Conservation (phyloP, 2,329 filamentous ascomycete species). For the Coleophoma cylindrospora region DNA sequence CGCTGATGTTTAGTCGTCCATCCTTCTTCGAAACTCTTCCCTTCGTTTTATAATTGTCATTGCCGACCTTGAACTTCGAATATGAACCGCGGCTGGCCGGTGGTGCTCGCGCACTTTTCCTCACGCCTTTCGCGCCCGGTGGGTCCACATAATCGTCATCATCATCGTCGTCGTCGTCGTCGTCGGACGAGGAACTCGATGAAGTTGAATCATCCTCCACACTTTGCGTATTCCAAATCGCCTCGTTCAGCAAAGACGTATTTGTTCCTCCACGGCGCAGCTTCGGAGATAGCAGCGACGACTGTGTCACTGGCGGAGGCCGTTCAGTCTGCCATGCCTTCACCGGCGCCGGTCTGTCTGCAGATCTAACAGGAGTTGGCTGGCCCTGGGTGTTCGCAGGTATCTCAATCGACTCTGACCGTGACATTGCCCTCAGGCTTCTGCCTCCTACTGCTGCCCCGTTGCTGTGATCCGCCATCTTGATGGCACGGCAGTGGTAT, state of each 20-base stretch:
- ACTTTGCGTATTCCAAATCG: slow-evolving; percentile 14
- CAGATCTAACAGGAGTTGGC: no score
- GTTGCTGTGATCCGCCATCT: no score
- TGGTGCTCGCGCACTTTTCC: slow-evolving; percentile 1
- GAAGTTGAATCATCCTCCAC: slow-evolving; percentile 1
- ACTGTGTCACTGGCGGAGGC: slow-evolving; percentile 12
- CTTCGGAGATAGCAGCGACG: slow-evolving; percentile 8
- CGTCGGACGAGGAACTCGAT: slow-evolving; percentile 3
- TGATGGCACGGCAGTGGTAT: no score
- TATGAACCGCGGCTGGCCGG: slow-evolving; percentile 26
- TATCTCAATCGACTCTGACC: no score
- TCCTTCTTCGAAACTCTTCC: slow-evolving; percentile 63
- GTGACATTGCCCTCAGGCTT: no score
- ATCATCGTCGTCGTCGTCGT: slow-evolving; percentile 4
- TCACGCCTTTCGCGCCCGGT: not conserved
- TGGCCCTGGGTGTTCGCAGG: no score
- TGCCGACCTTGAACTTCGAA: slow-evolving; percentile 53
- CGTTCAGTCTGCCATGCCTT: slow-evolving; percentile 13
- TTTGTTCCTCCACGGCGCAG: slow-evolving; percentile 16
- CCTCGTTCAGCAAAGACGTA: slow-evolving; percentile 16
- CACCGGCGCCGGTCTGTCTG: not conserved
- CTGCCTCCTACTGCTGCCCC: no score
- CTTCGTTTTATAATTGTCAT: slow-evolving; percentile 59
- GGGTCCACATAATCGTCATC: slow-evolving; percentile 5
- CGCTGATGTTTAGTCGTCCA: slow-evolving; percentile 65